phyloP scores from a whole-genome alignment of 179 eudicot species.

The Actinidia chinensis region DNA sequence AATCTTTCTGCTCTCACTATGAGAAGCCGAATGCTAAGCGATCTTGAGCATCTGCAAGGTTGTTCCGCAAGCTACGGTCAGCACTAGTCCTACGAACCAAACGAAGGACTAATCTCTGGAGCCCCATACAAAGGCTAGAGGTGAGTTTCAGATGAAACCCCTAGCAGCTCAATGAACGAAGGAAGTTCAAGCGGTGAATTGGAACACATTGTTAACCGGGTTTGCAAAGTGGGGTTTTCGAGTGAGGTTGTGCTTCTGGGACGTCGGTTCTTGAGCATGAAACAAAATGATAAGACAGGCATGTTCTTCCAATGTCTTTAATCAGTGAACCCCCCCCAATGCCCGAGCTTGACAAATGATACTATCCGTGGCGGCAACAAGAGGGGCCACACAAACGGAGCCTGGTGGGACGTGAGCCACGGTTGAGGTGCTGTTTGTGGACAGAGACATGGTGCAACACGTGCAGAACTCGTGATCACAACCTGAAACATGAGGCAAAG shows the following conservation, averaged over 20 bases:
- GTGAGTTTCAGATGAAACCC: slow-evolving; percentile 47
- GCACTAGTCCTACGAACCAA: slow-evolving; percentile 34
- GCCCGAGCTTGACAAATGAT: slow-evolving; percentile 60
- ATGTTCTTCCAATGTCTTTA: slow-evolving; percentile 50
- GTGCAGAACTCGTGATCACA: slow-evolving; percentile 89
- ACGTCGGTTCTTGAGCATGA: slow-evolving; percentile 58
- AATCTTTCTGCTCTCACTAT: slow-evolving; percentile 56
- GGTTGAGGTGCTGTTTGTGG: slow-evolving; percentile 51
- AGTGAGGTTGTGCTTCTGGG: slow-evolving; percentile 36
- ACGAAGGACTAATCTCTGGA: slow-evolving; percentile 42
- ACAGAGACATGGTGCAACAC: slow-evolving; percentile 77
- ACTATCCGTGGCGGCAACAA: slow-evolving; percentile 77
- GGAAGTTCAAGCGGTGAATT: slow-evolving; percentile 47
- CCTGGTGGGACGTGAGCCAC: slow-evolving; percentile 59
- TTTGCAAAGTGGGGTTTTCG: slow-evolving; percentile 60
- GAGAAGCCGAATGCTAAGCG: slow-evolving; percentile 59
- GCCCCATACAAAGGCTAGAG: slow-evolving; percentile 59
- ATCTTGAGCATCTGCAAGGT: slow-evolving; percentile 45
- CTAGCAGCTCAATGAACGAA: slow-evolving; percentile 64
- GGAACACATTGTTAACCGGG: slow-evolving; percentile 35
- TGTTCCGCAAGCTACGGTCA: slow-evolving; percentile 30
- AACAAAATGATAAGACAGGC: slow-evolving; percentile 57
- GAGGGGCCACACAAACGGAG: slow-evolving; percentile 76
- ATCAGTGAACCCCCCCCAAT: slow-evolving; percentile 37
- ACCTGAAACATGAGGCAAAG: slow-evolving; percentile 37